Conservation (phyloP, 164 flowering plant species). For the Piper longum region DNA sequence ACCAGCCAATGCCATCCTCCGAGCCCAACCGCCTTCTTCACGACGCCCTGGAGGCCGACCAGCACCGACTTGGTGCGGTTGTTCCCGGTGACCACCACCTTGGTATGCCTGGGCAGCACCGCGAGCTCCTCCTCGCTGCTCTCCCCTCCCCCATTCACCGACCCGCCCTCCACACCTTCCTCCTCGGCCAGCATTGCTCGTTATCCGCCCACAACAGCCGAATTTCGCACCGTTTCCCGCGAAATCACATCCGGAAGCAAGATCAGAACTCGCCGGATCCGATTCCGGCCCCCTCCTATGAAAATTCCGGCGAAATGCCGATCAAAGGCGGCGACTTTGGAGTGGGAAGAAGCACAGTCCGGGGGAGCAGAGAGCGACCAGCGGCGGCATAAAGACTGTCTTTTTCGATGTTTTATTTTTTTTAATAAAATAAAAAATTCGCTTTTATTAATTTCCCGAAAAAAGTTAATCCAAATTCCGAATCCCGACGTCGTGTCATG, state of each 20-base stretch:
- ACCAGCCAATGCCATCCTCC: conserved; percentile 99
- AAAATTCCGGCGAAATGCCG: neutral
- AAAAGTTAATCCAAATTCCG: conserved; percentile 12
- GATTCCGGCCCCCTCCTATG: conserved; percentile 4
- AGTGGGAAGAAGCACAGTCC: conserved; percentile 30
- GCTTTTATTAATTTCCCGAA: neutral
- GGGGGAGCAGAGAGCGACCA: conserved; percentile 5
- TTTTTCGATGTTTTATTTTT: conserved; percentile 7
- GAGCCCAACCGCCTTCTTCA: conserved; percentile 74
- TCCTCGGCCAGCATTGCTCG: conserved; percentile 36
- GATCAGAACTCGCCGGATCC: conserved; percentile 31
- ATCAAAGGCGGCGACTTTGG: conserved; percentile 9
- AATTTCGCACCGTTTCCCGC: conserved; percentile 5
- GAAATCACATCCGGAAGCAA: conserved; percentile 17
- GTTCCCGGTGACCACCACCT: conserved; percentile 70
- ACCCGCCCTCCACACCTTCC: conserved; percentile 41
- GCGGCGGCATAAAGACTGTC: conserved; percentile 25
- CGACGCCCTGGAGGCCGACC: conserved; percentile 69
- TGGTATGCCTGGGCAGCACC: conserved; percentile 65
- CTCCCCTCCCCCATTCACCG: conserved; percentile 53
- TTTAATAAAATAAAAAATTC: neutral
- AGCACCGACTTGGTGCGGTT: conserved; percentile 72
- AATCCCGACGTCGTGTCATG: conserved; percentile 47
- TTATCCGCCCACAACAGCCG: neutral
- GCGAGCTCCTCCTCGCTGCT: conserved; percentile 71